Evolutionary conservation across 805 yeast species (phyloP), one percentile per base, ranked within the genome.

Genomic region (Pichia kluyveri): DNA sequence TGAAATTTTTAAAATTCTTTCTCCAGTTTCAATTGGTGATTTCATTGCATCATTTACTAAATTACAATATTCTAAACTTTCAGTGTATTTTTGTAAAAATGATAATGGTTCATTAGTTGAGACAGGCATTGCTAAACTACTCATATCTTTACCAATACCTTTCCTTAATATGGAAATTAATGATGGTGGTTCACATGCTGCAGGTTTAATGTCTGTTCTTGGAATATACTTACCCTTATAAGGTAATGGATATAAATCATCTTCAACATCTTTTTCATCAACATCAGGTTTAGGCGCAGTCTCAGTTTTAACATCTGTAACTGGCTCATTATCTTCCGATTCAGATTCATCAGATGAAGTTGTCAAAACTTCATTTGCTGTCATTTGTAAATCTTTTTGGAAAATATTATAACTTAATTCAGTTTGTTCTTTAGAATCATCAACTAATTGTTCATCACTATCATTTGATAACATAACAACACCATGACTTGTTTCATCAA

Each of bases 21-120:
- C 85, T 0, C 82, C 78, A 0, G 77, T 70, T 12, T 67, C 67
- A n/a, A 67, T 62, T 0, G 70, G 61, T 9, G 76, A 66, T 5
- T 65, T 59, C n/a, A 77, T 62, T 0, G 95, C 86, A 38, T 76
- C 72, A 52, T 80, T 80, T 41, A 93, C 68, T 39, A 93, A 59
- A 41, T 76, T 69, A 34, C 86, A 65, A 62, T 87, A 87, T 63
- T 93, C 99, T 59, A 86, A 72, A 42, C 80, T 64, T 63, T 93
- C 99, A 0, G 93, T 73, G 56, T 82, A 78, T 52, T 81, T 77
- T 62, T 93, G 96, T 48, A 91, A 70, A 30, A 86, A 79, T 0
- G 95, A 79, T 23, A 91, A 61, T 0, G 99, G 99, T 65, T 93
- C 99, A 67, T 93, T 93, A 47, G 89, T 77, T 1, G 93, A 82